These are phyloP conservation scores for Symbiodinium natans DNA, from an alignment of 73 alveolate species.

Conservation along the genomic window DNA sequence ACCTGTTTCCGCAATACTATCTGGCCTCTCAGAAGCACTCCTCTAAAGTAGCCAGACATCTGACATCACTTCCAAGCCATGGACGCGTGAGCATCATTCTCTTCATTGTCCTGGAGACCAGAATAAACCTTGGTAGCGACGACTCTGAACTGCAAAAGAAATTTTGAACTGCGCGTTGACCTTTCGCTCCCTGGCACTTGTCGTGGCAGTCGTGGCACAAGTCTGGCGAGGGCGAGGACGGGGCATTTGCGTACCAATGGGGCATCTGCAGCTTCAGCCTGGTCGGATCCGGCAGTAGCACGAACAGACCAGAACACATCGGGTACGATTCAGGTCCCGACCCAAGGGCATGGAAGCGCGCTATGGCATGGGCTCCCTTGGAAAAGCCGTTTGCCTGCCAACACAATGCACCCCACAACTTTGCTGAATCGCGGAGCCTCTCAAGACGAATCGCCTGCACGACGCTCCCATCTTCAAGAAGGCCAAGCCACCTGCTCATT, in stretches of 20 bases:
- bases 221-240: background rate
- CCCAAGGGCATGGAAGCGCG: conserved; percentile 87
- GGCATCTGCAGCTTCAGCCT: conserved; percentile 84
- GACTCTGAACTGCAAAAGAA: too few relatives aligned
- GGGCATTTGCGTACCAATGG: conserved; percentile 59
- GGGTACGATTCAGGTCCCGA: background rate
- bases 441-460: conserved; percentile 8
- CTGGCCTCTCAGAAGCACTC: too few relatives aligned
- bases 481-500: conserved; percentile 56
- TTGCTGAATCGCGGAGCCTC: background rate
- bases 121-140: background rate
- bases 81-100: background rate
- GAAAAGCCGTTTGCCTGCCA: conserved; percentile 66
- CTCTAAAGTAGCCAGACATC: too few relatives aligned
- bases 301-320: background rate
- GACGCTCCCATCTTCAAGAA: conserved; percentile 51
- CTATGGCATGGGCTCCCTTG: conserved; percentile 75
- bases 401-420: background rate
- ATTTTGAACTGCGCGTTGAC: too few relatives aligned
- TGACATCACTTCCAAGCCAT: background rate
- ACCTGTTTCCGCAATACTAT: too few relatives aligned
- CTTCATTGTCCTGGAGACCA: background rate
- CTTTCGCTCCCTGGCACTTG: conserved; percentile 11
- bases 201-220: background rate
- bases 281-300: background rate